Percentiles rank a stretch among this genome's conserved stretches.
Conservation (phyloP, 495 filamentous ascomycete species). For the Podospora didyma region DNA sequence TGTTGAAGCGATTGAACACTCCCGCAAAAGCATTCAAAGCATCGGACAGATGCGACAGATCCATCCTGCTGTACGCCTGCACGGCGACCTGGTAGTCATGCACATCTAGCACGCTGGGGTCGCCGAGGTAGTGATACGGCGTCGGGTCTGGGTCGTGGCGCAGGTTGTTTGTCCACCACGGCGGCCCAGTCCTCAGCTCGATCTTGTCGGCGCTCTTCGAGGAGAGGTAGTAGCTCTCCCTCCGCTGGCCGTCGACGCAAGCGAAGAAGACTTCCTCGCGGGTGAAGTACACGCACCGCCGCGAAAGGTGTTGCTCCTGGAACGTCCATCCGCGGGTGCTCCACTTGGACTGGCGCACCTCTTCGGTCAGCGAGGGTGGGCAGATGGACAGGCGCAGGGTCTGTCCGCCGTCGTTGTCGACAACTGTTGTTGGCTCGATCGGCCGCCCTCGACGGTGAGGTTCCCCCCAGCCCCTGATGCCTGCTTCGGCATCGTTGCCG, state of each 20-base stretch:
- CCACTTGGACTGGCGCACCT: constrained; percentile 2
- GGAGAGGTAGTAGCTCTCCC: background rate
- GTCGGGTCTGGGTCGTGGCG: background rate
- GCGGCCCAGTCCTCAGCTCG: background rate
- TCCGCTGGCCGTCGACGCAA: constrained; percentile 7
- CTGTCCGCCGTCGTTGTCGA: background rate
- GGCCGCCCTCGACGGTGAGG: background rate
- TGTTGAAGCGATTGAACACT: constrained; percentile 1
- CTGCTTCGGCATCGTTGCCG: constrained; percentile 9
- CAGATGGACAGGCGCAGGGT: background rate
- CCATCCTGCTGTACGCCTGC: constrained; percentile 11
- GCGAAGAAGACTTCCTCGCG: constrained; percentile 11
- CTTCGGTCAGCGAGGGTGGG: background rate
- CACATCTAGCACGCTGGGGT: constrained; percentile 10
- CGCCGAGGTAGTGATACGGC: background rate
- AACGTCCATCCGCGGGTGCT: constrained; percentile 18
- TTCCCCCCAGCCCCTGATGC: constrained; percentile 3
- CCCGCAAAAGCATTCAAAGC: constrained; percentile 16
- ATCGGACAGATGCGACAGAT: constrained; percentile 11
- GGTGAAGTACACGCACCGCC: constrained; percentile 12
- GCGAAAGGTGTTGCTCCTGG: constrained; percentile 14
- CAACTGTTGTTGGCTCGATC: background rate
- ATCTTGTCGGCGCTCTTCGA: background rate
- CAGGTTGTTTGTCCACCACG: background rate
- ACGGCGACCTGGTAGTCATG: constrained; percentile 15